phyloP scores from a whole-genome alignment of 352 stramenopile species.

The Pythium dissimile region DNA sequence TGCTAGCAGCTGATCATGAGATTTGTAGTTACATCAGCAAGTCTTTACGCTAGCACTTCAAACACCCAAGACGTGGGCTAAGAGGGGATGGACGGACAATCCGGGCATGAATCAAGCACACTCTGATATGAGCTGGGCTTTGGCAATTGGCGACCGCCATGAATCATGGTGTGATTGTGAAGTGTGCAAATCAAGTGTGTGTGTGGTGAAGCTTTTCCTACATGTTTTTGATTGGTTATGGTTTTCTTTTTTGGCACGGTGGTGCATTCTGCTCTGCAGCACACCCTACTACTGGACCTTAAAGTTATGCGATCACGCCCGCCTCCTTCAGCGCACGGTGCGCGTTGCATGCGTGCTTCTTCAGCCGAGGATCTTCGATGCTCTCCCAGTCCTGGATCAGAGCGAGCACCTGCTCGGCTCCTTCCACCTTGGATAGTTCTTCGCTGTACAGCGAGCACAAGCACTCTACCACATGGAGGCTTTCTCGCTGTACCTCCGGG shows the following conservation, averaged over 20 bases:
- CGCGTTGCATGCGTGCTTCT: conserved; percentile 83
- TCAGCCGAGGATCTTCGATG: conserved; percentile 79
- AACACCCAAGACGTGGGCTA: too few species aligned
- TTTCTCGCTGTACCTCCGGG: conserved; percentile 77
- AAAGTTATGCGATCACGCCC: conserved; percentile 61
- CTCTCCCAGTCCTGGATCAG: conserved; percentile 78
- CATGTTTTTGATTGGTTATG: conserved; percentile 16
- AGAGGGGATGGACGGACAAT: too few species aligned
- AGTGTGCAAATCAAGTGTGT: background rate
- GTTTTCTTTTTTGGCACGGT: conserved; percentile 1
- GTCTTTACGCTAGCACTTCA: too few species aligned
- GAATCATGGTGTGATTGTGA: background rate
- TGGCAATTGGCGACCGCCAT: too few species aligned
- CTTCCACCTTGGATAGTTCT: conserved; percentile 67
- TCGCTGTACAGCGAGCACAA: conserved; percentile 81
- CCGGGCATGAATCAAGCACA: too few species aligned
- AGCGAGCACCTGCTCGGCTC: conserved; percentile 49
- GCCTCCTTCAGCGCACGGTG: conserved; percentile 74
- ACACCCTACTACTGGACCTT: conserved; percentile 18
- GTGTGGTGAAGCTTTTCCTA: conserved; percentile 13
- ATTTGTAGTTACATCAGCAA: too few species aligned
- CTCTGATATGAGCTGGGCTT: too few species aligned
- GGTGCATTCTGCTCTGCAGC: conserved; percentile 10
- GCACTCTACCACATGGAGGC: conserved; percentile 84
- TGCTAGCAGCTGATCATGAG: too few species aligned